Base-by-base conservation (phyloP, 2,329 filamentous ascomycete genomes). In the Apiospora arundinis region DNA sequence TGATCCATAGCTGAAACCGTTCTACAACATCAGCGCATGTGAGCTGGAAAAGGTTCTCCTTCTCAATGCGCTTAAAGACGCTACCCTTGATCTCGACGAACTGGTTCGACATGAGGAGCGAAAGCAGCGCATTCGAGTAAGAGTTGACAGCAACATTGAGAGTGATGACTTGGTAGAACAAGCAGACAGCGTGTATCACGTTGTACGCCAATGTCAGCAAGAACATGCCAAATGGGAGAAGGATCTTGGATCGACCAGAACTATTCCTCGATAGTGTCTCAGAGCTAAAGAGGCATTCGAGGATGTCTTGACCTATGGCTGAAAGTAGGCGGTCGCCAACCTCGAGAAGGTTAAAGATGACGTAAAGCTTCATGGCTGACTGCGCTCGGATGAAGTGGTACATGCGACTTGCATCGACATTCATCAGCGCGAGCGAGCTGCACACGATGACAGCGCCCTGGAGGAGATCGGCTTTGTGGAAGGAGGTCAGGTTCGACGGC, bases 81-180 rank as follows among this genome's bases (percentile, higher is more conserved):
- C 95, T 97, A 73, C 94, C 94, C 80, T 99, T 99, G 86, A 99
- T 97, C 83, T 99, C 96, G 60, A 99, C 96, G 77, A 99, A 99
- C 79, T 99, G 97, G 79, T 98, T 99, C 8, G 95, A 98, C 80
- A 99, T 90, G 1, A 99, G 86, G 0, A 99, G 88, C 0, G 96
- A 98, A 45, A 99, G 87, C 5, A 99, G 86, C 0, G 96, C 95
- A 78, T 99, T 99, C 0, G 95, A 98, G 82, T 99, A 99, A 0
- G 95, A 98, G 82, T 99, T 99, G 76, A 99, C 95, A 0, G 96
- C 96, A 4, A 99, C 97, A 74, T 99, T 99, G 70, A 99, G 88
- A 0, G 96, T 97, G 76, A 99, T 97, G 75, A 98, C 95, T 79
- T 99, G 96, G 81, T 97, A 98, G 82, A 99, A 98, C 0, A 99